Base-by-base conservation (phyloP, 345 rosid genomes). In the Linum trigynum region DNA sequence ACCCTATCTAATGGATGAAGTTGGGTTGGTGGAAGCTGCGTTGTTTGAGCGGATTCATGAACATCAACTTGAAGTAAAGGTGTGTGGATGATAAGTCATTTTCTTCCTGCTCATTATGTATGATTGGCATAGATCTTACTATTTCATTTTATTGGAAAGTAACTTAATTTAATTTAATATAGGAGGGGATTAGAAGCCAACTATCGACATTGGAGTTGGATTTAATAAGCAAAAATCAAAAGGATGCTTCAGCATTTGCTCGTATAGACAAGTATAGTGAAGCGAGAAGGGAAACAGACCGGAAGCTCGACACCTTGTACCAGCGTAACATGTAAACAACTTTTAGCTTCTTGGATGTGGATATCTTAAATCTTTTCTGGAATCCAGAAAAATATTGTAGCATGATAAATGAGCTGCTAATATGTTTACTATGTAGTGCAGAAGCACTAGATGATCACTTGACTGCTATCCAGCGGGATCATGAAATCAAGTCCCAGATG, bases 401-500 rank as follows among this genome's bases (percentile, higher is more conserved):
- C 5, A 3, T 36, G 38, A 42, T 51, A 11, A 42, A 72, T 45
- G 59, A 72, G 39, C 36, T 65, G 57, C 42, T 57, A 51, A 59
- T 50, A 5, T 65, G 35, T 0, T 61, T 39, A 58, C 63, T 7
- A 67, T 81, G 14, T 66, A 90, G 99, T 71, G 97, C 97, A 71
- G 96, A 94, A 80, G 97, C 90, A 70, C 90, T 94, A 63, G 99
- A 90, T 77, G 76, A 81, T 71, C 96, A 94, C 78, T 79, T 94
- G 71, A 88, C 96, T 63, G 86, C 82, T 67, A 64, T 94, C 71
- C 99, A 86, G 76, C 84, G 84, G 67, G 90, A 94, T 41, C 89
- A 88, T 76, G 83, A 88, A 78, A 72, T 79, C 41, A 94, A 83
- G 79, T 94, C 92, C 9, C 96, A 86, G 71, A 85, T 88, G 68